Conservation (phyloP, 1,284 basidiomycete genomes). For the Mycosarcoma maydis region DNA sequence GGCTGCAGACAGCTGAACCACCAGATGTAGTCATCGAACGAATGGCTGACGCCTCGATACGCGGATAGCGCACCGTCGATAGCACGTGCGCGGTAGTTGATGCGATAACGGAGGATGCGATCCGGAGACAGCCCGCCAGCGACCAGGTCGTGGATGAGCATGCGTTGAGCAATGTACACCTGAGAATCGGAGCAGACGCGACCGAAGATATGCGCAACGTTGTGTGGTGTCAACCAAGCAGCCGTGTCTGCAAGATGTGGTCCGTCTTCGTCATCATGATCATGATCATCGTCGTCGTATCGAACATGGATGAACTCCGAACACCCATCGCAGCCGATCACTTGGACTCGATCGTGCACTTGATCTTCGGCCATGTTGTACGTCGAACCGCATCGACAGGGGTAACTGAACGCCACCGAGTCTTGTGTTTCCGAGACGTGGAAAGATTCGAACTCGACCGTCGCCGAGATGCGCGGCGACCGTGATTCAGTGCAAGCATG, state of each 20-base stretch:
- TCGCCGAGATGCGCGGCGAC: slow-evolving; percentile 27
- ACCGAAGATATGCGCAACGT: slow-evolving; percentile 28
- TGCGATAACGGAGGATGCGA: slow-evolving; percentile 32
- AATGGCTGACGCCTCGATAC: slow-evolving; percentile 41
- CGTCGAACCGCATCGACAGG: slow-evolving; percentile 33
- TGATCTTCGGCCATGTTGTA: slow-evolving; percentile 24
- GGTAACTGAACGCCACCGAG: slow-evolving; percentile 16
- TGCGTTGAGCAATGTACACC: slow-evolving; percentile 44
- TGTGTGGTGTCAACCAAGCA: neutral
- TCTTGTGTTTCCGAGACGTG: slow-evolving; percentile 4
- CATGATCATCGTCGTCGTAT: slow-evolving; percentile 11
- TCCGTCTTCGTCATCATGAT: slow-evolving; percentile 3
- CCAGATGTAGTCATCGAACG: slow-evolving; percentile 44
- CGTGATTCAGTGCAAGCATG: slow-evolving; percentile 7
- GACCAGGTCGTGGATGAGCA: slow-evolving; percentile 33
- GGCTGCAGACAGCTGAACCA: slow-evolving; percentile 15
- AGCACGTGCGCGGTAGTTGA: slow-evolving; percentile 24
- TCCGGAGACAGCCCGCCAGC: slow-evolving; percentile 7
- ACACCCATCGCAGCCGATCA: slow-evolving; percentile 40
- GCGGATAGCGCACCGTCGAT: slow-evolving; percentile 12
- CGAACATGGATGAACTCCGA: slow-evolving; percentile 37
- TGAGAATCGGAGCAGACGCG: slow-evolving; percentile 37
- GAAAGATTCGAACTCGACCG: slow-evolving; percentile 37
- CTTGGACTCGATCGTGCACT: slow-evolving; percentile 17
- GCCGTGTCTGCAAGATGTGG: neutral